Base-by-base conservation (phyloP, 2,329 filamentous ascomycete genomes). In the Apiospora sp. region DNA sequence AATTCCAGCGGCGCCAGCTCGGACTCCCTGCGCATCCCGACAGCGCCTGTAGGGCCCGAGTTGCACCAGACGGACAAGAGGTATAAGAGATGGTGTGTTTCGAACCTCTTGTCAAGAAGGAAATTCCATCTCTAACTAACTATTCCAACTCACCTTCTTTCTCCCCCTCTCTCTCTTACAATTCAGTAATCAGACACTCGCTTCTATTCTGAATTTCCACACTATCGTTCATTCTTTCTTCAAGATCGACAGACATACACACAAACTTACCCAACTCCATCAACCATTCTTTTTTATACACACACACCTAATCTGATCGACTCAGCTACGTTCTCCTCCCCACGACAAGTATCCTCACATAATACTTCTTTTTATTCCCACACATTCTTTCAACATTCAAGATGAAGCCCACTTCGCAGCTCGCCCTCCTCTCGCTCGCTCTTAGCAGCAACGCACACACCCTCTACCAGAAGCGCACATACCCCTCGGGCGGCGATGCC, bases 381-480 rank as follows among this genome's bases (percentile, higher is more conserved):
- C n/a, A 27, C 37, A 30, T 34, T 34, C 67, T 30, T 41, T 46
- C 10, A 37, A 4, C 46, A 16, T 48, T 30, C 67, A 68, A 68
- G 46, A 68, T 68, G 67, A 68, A 68, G 67, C 43, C 43, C 30
- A 68, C 43, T 48, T 13, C 43, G 19, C 67, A 68, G 67, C 46
- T 68, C 30, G 30, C 67, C 19, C 43, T 68, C 67, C 43, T 68
- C 43, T 44, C 67, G 19, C 67, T 68, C 46, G 41, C 41, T 48
- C 43, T 48, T 4, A 44, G 43, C 46, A 34, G 43, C 67, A 48
- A 44, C 67, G 43, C 67, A 24, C 43, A 44, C 41, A 48, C 43
- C 6, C 67, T 48, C n/a, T 68, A 68, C 67, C 41, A 68, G 14
- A 68, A 68, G 67, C 67, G 67, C 43, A 30, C 67, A 4, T 41